phyloP scores from a whole-genome alignment of 805 yeast genomes.

The Saccharomycopsis sp. region DNA sequence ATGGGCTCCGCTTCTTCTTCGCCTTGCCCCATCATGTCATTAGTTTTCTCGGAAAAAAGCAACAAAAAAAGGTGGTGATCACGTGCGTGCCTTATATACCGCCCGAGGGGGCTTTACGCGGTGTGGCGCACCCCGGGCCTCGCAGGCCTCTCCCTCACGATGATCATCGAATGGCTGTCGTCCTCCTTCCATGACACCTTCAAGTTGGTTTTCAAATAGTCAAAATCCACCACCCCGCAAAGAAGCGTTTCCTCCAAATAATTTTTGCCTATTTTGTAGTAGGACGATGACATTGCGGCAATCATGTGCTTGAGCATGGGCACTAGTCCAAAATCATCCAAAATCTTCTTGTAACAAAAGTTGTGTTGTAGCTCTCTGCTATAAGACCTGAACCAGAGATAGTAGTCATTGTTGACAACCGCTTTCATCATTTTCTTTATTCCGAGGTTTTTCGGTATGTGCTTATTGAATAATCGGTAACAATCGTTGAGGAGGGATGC shows the following conservation, averaged over 20 bases:
- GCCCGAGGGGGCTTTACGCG: too few relatives aligned
- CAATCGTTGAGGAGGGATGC: constrained; percentile 4
- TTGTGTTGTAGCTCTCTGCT: constrained; percentile 7
- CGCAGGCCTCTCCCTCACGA: too few relatives aligned
- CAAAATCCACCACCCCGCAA: constrained; percentile 1
- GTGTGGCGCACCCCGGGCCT: too few relatives aligned
- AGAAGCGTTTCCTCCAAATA: constrained; percentile 14
- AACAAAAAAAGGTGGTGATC: too few relatives aligned
- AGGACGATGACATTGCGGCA: constrained; percentile 2
- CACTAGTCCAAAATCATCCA: constrained; percentile 7
- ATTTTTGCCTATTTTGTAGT: constrained; percentile 4
- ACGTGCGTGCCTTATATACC: too few relatives aligned
- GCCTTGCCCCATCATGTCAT: too few relatives aligned
- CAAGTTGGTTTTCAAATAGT: too few relatives aligned
- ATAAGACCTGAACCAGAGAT: constrained; percentile 13
- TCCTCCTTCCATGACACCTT: too few relatives aligned
- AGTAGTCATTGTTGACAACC: constrained; percentile 8
- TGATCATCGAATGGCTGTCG: too few relatives aligned
- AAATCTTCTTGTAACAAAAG: constrained; percentile 2
- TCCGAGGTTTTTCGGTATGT: constrained; percentile 6
- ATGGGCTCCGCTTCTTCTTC: too few relatives aligned
- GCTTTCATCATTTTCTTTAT: constrained; percentile 6
- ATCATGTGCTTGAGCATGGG: constrained; percentile 2
- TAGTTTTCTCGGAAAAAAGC: too few relatives aligned
- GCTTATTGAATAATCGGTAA: constrained; percentile 4